Conservation (phyloP, 306 rosid genomes). For the Medicago truncatula region MtrunA17r5.0-ANR NC_053042.1:6473501-6474000, state of each 20-base stretch:
- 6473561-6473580: conserved; percentile 15
- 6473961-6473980: conserved; percentile 78
- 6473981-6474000: conserved; percentile 76
- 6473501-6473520: conserved; percentile 36
- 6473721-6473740: conserved; percentile 74
- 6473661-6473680: conserved; percentile 46
- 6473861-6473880: conserved; percentile 28
- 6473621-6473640: neutral
- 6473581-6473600: conserved; percentile 26
- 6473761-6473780: conserved; percentile 85
- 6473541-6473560: conserved; percentile 26
- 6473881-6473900: conserved; percentile 21
- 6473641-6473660: conserved; percentile 45
- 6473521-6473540: conserved; percentile 26
- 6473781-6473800: conserved; percentile 81
- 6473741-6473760: conserved; percentile 85
- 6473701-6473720: conserved; percentile 64
- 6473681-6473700: neutral
- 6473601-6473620: neutral
- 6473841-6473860: conserved; percentile 15
- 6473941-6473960: conserved; percentile 89
- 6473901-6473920: neutral
- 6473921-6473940: conserved; percentile 52
- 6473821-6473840: conserved; percentile 29
- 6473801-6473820: conserved; percentile 31